Percentiles rank a stretch among this genome's conserved stretches.
phyloP scores from a whole-genome alignment of 1,284 basidiomycete genomes.

The Malassezia vespertilionis region DNA sequence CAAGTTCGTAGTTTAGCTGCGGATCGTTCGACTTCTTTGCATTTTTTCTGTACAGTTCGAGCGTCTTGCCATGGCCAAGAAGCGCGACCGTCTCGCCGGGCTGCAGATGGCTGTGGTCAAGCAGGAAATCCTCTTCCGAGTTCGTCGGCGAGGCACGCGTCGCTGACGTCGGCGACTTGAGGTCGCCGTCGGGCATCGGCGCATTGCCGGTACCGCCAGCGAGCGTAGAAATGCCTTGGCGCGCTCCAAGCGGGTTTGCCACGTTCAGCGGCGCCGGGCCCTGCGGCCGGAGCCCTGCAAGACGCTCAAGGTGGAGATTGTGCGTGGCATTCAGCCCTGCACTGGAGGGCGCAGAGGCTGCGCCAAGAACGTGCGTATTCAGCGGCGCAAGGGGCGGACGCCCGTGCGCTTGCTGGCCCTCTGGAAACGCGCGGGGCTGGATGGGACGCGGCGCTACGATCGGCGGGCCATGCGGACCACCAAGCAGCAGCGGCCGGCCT shows the following conservation, averaged over 20 bases:
- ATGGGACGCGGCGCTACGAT: not conserved
- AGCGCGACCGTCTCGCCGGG: conserved; percentile 85
- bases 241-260: not conserved
- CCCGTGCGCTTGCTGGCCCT: not conserved
- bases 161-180: not conserved
- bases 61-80: conserved; percentile 83
- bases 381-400: conserved; percentile 1
- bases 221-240: conserved; percentile 25
- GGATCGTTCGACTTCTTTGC: conserved; percentile 98
- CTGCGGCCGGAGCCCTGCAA: conserved; percentile 6
- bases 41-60: conserved; percentile 90
- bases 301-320: not conserved
- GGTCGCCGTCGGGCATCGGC: conserved; percentile 17
- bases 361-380: not conserved
- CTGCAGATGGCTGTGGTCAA: conserved; percentile 84
- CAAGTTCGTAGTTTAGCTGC: conserved; percentile 92
- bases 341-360: not conserved
- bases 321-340: not conserved
- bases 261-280: conserved; percentile 2
- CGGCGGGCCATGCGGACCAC: not conserved
- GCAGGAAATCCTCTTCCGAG: conserved; percentile 48
- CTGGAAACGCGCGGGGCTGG: not conserved
- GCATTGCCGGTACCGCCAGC: conserved; percentile 31
- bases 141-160: not conserved
- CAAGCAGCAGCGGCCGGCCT: not conserved